phyloP scores from a whole-genome alignment of 352 stramenopile genomes.

The Phytopythium sindhum region DNA sequence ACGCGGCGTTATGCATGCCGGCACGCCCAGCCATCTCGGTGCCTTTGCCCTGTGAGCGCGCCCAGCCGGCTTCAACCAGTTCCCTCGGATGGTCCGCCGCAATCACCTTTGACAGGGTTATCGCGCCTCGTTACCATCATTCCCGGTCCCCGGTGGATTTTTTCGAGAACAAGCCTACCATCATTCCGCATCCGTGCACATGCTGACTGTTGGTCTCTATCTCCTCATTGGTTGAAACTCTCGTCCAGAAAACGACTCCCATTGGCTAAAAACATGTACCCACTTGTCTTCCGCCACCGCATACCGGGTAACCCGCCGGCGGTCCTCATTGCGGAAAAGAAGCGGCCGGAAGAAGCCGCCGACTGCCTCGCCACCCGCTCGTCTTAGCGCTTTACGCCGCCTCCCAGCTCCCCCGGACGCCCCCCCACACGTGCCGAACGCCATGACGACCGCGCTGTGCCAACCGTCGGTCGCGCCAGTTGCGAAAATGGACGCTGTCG shows the following conservation, averaged over 20 bases:
- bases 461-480: constrained; percentile 22
- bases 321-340: constrained; percentile 1
- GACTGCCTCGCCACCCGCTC: too few species aligned
- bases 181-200: neutral
- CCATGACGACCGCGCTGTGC: constrained; percentile 29
- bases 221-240: neutral
- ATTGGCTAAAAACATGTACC: constrained; percentile 7
- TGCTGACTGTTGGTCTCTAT: constrained; percentile 4
- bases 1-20: too few species aligned
- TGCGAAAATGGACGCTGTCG: constrained; percentile 23
- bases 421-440: neutral
- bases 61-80: neutral
- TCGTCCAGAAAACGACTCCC: neutral
- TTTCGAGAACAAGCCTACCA: neutral
- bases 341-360: neutral
- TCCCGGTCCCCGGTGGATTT: neutral
- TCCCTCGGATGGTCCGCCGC: neutral
- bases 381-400: too few species aligned
- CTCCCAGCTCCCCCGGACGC: neutral
- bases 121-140: neutral
- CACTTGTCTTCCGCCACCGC: constrained; percentile 5
- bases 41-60: neutral
- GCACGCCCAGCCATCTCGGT: neutral
- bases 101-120: neutral
- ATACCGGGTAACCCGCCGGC: neutral